These are phyloP conservation scores for Canavalia ensiformis DNA, from an alignment of 306 rosid species.

Conservation along the genomic window DNA sequence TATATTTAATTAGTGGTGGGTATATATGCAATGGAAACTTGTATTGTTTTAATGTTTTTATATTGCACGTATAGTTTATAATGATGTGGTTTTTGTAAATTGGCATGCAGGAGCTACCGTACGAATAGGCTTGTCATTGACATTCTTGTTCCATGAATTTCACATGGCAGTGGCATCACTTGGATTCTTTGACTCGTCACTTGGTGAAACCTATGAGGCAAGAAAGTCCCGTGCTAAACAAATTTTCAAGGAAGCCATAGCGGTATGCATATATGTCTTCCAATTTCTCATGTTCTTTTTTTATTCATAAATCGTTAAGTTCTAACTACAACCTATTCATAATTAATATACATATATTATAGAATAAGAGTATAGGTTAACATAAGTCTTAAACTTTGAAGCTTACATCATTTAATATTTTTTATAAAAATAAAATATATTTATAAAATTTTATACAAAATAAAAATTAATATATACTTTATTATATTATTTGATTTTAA, in stretches of 20 bases:
- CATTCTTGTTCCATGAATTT: background rate
- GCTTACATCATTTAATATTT: too few species aligned
- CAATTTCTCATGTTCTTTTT: background rate
- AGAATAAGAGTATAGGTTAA: too few species aligned
- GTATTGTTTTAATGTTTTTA: background rate
- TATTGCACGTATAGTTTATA: background rate
- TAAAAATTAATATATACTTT: too few species aligned
- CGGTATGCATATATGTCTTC: constrained; percentile 7
- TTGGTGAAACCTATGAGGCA: background rate
- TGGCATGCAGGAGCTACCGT: background rate
- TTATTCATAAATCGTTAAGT: too few species aligned
- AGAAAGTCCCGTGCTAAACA: background rate
- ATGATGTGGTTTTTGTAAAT: background rate
- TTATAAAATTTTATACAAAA: too few species aligned
- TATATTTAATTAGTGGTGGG: too few species aligned
- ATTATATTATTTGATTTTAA: too few species aligned
- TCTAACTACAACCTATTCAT: too few species aligned
- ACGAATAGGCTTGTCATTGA: background rate
- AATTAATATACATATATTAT: too few species aligned
- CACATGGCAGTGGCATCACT: background rate
- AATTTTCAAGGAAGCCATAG: background rate
- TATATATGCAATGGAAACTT: background rate
- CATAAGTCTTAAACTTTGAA: too few species aligned
- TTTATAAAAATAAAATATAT: too few species aligned
- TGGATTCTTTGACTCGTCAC: background rate